Percentiles rank a stretch among this genome's conserved stretches.
These are phyloP conservation scores for Colletotrichum gigasporum DNA, from an alignment of 2,329 filamentous ascomycete genomes.

Conservation along the genomic window DNA sequence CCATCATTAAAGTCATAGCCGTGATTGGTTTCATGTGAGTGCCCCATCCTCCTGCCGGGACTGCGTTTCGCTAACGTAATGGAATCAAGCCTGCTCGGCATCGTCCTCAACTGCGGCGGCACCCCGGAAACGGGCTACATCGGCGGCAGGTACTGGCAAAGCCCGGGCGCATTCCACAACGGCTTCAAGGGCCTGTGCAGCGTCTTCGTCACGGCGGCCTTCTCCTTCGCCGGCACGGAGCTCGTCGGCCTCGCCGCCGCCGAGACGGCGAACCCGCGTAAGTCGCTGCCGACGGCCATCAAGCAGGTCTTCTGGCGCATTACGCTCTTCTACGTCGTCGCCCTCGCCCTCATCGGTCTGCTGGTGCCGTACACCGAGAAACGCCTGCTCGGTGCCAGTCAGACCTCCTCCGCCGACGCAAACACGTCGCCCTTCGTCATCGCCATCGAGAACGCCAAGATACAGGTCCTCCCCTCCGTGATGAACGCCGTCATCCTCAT, in stretches of 20 bases:
- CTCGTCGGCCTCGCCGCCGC: conserved; percentile 80
- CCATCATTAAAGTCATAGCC: conserved; percentile 85
- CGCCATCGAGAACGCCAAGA: conserved; percentile 85
- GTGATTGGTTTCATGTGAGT: conserved; percentile 88
- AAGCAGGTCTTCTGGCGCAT: conserved; percentile 98
- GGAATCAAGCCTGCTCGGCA: conserved; percentile 75
- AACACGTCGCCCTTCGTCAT: conserved; percentile 93
- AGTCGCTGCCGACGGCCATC: conserved; percentile 85
- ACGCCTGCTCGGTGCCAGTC: conserved; percentile 68
- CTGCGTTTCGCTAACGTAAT: not conserved
- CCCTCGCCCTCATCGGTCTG: conserved; percentile 81
- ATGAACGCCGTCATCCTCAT: conserved; percentile 97
- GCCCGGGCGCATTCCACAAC: conserved; percentile 86
- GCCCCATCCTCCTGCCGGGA: conserved; percentile 5
- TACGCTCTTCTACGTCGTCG: conserved; percentile 87
- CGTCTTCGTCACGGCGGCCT: conserved; percentile 80
- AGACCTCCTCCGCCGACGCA: conserved; percentile 59
- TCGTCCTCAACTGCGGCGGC: conserved; percentile 86
- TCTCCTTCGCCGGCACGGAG: conserved; percentile 80
- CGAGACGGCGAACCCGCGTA: conserved; percentile 81
- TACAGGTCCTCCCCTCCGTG: conserved; percentile 81
- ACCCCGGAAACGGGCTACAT: conserved; percentile 80
- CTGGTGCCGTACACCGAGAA: conserved; percentile 79
- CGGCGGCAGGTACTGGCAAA: conserved; percentile 78
- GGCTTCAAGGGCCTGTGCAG: conserved; percentile 86